Evolutionary conservation across 1,139 yeast species (phyloP).

Genomic region (Nadsonia commutata): DNA sequence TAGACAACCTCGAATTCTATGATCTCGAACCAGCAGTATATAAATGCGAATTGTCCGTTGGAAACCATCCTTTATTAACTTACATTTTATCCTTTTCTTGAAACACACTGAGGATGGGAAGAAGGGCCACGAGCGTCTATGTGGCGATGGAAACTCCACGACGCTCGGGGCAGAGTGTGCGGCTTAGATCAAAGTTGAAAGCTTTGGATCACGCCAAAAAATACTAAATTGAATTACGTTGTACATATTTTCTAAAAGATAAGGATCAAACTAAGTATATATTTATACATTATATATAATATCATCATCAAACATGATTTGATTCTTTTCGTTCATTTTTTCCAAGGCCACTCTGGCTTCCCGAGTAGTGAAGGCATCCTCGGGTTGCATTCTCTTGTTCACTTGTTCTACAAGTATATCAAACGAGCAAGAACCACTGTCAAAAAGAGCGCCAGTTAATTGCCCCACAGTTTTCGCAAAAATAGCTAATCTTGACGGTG

Average conservation of each 20-base stretch:
- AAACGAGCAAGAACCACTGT: slow-evolving; percentile 16
- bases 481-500: slow-evolving; percentile 18
- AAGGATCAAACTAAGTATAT: neutral
- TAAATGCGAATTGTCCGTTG: too few relatives aligned
- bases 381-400: slow-evolving; percentile 21
- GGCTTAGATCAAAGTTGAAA: too few relatives aligned
- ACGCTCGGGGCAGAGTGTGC: too few relatives aligned
- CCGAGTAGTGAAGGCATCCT: slow-evolving; percentile 21
- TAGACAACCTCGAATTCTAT: too few relatives aligned
- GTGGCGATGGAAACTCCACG: too few relatives aligned
- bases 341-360: slow-evolving; percentile 25
- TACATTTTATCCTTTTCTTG: too few relatives aligned
- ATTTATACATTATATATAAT: slow-evolving; percentile 13
- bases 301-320: slow-evolving; percentile 20
- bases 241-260: neutral
- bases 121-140: too few relatives aligned
- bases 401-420: slow-evolving; percentile 19
- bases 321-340: slow-evolving; percentile 23
- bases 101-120: too few relatives aligned
- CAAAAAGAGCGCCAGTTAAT: slow-evolving; percentile 20
- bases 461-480: slow-evolving; percentile 22
- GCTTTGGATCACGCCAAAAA: too few relatives aligned
- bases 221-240: too few relatives aligned
- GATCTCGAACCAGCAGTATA: too few relatives aligned
- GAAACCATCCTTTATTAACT: too few relatives aligned